phyloP scores from a whole-genome alignment of 2,329 filamentous ascomycete genomes.

The Thielaviopsis ethacetica region DNA sequence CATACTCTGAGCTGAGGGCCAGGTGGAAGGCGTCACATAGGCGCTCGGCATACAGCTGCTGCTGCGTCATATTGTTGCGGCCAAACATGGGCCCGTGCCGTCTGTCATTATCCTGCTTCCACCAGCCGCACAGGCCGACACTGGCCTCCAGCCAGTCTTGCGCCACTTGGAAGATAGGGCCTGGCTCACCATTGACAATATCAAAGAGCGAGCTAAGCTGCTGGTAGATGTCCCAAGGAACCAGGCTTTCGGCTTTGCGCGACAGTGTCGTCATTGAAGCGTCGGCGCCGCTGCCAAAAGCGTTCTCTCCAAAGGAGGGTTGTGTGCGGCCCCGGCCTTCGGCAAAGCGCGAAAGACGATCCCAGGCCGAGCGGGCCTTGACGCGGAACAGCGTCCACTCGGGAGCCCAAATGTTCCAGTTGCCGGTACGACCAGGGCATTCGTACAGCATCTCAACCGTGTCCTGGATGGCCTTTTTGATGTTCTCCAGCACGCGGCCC shows the following conservation, averaged over 20 bases:
- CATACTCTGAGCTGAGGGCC: conserved; percentile 52
- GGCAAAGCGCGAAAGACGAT: conserved; percentile 59
- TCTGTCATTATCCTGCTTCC: conserved; percentile 76
- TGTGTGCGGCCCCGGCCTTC: conserved; percentile 43
- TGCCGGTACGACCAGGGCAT: conserved; percentile 51
- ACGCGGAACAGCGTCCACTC: conserved; percentile 78
- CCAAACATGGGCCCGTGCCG: conserved; percentile 20
- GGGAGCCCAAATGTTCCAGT: conserved; percentile 70
- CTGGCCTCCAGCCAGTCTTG: conserved; percentile 90
- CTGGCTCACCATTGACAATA: conserved; percentile 58
- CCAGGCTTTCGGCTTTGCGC: conserved; percentile 66
- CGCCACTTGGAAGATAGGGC: conserved; percentile 58
- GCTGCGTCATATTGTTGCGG: conserved; percentile 3
- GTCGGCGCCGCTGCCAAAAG: conserved; percentile 21
- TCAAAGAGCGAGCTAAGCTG: conserved; percentile 67
- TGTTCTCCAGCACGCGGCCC: conserved; percentile 60
- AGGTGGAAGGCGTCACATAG: conserved; percentile 56
- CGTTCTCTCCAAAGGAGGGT: conserved; percentile 19
- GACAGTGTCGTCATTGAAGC: conserved; percentile 46
- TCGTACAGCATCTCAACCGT: conserved; percentile 53
- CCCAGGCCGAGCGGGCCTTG: conserved; percentile 50
- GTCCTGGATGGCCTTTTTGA: conserved; percentile 53
- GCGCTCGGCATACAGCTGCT: conserved; percentile 57
- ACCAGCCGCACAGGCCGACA: conserved; percentile 74
- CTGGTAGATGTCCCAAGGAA: conserved; percentile 84